These are phyloP conservation scores for Pinus tabuliformis DNA, from an alignment of 75 land plant species.

Conservation along the genomic window DNA sequence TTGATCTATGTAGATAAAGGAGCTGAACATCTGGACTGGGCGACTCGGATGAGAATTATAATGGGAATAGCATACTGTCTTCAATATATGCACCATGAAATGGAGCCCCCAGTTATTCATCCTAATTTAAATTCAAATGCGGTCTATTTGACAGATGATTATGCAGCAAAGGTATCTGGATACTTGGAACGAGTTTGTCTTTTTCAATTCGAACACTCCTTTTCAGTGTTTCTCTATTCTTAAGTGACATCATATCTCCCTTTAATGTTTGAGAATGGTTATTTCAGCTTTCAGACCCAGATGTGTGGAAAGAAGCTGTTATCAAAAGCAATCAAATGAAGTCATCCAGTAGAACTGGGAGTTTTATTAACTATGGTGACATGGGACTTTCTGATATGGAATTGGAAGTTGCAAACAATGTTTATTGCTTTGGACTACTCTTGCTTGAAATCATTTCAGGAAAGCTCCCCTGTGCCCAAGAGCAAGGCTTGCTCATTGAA, in stretches of 20 bases:
- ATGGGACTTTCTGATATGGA: constrained; percentile 38
- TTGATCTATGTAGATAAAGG: constrained; percentile 56
- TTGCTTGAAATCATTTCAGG: constrained; percentile 84
- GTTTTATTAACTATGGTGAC: constrained; percentile 32
- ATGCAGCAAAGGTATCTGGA: constrained; percentile 68
- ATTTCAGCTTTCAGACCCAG: constrained; percentile 6
- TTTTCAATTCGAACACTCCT: neutral
- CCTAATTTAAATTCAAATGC: constrained; percentile 35
- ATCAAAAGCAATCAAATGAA: neutral
- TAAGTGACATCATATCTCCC: neutral
- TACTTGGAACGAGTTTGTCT: neutral
- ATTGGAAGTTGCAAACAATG: constrained; percentile 51
- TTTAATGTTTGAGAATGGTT: neutral
- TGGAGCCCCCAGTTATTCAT: constrained; percentile 66
- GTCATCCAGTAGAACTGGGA: constrained; percentile 18
- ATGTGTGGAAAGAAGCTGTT: constrained; percentile 30
- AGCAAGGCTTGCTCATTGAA: constrained; percentile 44
- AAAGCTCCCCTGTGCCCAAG: constrained; percentile 46
- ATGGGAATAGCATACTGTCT: constrained; percentile 84
- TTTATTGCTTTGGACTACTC: constrained; percentile 78
- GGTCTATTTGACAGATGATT: constrained; percentile 73
- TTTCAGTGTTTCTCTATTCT: neutral
- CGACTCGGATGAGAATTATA: constrained; percentile 65
- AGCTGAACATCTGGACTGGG: constrained; percentile 78
- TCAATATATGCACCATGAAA: constrained; percentile 81